Evolutionary conservation across 2,329 filamentous ascomycete species (phyloP), one percentile per base, ranked within the genome.

Genomic region (Erysiphe pulchra): DNA sequence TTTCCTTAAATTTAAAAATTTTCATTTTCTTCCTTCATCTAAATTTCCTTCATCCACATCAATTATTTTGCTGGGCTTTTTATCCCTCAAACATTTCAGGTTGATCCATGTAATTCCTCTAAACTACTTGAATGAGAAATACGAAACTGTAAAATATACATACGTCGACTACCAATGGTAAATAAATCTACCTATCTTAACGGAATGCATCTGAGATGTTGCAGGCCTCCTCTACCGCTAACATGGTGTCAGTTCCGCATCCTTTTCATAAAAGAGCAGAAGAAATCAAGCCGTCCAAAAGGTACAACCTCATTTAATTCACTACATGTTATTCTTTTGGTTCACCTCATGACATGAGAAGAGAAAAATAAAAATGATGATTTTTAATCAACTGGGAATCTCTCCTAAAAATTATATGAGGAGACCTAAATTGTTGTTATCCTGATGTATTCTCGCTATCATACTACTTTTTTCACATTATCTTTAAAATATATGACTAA

Each of bases 361-460:
- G 24, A 3, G 7, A 28, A 6, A 8, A 28, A 28, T 28, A 24
- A 24, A 24, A 55, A 67, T 75, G 69, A 92, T 92, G 86, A 92
- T 82, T 68, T 70, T 65, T 65, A 17, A 70, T 77, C 56, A 77
- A 82, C 93, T 98, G 90, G 90, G 90, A 98, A 98, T 98, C 90
- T 98, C 92, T 98, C 90, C 80, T 83, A 95, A 82, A 71, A 74
- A 64, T 67, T 65, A 61, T 53, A 71, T 98, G 90, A 82, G 79
- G 90, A 98, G 76, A 84, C 76, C 63, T 69, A 65, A 69, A 77
- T 82, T 77, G 75, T 79, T 80, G 75, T 75, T 65, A 71, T 70
- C 76, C 75, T 78, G 75, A 80, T 63, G 50, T 50, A 58, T 38
- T 28, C 28, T 14, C 10, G 13, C 13, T 38, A 41, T 10, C 14